Percentiles rank a stretch among this genome's conserved stretches.
phyloP scores from a whole-genome alignment of 352 stramenopile species.

The Globisporangium sylvaticum region DNA sequence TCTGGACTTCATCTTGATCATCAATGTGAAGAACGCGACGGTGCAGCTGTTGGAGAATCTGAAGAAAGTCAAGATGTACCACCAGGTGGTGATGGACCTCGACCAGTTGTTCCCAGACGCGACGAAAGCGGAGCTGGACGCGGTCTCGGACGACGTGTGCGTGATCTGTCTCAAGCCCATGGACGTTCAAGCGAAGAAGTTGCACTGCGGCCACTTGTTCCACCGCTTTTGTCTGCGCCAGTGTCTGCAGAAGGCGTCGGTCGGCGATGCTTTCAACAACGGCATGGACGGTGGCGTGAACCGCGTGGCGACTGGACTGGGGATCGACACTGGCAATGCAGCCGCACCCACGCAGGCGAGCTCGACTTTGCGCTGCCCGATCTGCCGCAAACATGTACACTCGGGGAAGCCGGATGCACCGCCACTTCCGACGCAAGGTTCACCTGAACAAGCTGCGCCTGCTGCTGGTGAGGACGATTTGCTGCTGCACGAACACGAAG shows the following conservation, averaged over 20 bases:
- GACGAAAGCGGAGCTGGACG: constrained; percentile 43
- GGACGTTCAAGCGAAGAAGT: constrained; percentile 62
- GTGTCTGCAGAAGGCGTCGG: constrained; percentile 64
- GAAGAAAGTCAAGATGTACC: constrained; percentile 64
- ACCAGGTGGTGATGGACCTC: constrained; percentile 67
- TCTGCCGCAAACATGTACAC: constrained; percentile 62
- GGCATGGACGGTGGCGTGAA: constrained; percentile 11
- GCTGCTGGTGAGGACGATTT: constrained; percentile 2
- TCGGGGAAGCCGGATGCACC: constrained; percentile 27
- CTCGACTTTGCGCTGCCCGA: constrained; percentile 46
- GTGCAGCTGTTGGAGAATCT: constrained; percentile 61
- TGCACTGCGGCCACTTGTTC: constrained; percentile 70
- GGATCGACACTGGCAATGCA: constrained; percentile 22
- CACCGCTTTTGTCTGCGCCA: constrained; percentile 71
- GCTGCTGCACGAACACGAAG: neutral
- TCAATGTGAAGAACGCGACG: constrained; percentile 81
- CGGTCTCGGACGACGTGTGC: constrained; percentile 69
- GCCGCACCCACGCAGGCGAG: constrained; percentile 10
- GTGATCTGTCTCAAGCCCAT: constrained; percentile 79
- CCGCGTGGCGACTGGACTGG: constrained; percentile 30
- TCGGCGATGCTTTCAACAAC: constrained; percentile 48
- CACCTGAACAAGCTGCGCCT: neutral
- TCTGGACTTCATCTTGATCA: constrained; percentile 72
- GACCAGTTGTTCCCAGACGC: constrained; percentile 63
- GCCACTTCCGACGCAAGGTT: neutral